Evolutionary conservation across 805 yeast genomes (phyloP).

Genomic region (Candida cerambycidarum): DNA sequence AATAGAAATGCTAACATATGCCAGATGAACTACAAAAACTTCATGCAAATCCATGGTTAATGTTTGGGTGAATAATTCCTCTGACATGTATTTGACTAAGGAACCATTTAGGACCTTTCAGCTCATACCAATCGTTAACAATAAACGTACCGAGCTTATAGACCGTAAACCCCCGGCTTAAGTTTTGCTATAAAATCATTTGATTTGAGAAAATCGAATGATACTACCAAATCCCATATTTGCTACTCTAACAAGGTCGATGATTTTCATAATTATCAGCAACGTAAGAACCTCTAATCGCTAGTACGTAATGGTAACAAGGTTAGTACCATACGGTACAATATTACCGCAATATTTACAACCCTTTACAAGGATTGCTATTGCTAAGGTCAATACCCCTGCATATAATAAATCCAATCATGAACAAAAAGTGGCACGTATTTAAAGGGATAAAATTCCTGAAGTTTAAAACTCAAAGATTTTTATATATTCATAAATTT

Average conservation of each 20-base stretch:
- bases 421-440: constrained; percentile 3
- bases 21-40: no score
- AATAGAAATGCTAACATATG: no score
- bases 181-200: neutral
- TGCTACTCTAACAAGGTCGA: no score
- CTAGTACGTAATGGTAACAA: no score
- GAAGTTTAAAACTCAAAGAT: neutral
- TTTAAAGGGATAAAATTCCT: constrained; percentile 4
- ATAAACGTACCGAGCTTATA: neutral
- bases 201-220: constrained; percentile 5
- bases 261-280: no score
- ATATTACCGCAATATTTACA: neutral
- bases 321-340: no score
- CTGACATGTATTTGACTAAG: no score
- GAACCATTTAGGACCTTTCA: no score
- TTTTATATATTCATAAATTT: neutral
- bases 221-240: neutral
- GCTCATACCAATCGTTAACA: no score
- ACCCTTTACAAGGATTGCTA: constrained; percentile 8
- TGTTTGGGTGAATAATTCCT: no score
- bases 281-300: neutral
- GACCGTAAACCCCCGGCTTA: neutral
- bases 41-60: no score
- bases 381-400: constrained; percentile 1
- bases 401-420: constrained; percentile 6